Percentiles rank a stretch among this genome's conserved stretches.
phyloP scores from a whole-genome alignment of 192 early-diverging fungal genomes.

The Backusella sp. region DNA sequence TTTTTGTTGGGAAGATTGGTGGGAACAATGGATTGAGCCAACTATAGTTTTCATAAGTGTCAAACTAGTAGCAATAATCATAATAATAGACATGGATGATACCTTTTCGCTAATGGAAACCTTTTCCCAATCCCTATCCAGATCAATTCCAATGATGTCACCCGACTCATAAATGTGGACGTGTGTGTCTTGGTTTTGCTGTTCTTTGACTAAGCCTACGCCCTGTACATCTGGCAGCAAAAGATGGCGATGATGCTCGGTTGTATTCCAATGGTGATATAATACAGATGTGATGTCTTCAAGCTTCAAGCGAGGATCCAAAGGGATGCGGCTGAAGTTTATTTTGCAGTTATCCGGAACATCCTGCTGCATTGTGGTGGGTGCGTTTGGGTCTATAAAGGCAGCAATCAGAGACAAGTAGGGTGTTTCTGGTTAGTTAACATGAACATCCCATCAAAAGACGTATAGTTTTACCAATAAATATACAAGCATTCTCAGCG shows the following conservation, averaged over 20 bases:
- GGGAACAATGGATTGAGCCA: not conserved
- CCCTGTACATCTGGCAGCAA: constrained; percentile 17
- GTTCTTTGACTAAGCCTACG: constrained; percentile 8
- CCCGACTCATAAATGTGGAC: constrained; percentile 21
- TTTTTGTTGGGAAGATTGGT: not conserved
- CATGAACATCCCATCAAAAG: too few species aligned
- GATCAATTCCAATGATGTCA: constrained; percentile 18
- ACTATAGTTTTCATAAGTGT: not conserved
- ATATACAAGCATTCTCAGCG: constrained; percentile 19
- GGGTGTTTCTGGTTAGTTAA: not conserved
- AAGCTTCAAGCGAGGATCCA: constrained; percentile 22
- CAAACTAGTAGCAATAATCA: not conserved
- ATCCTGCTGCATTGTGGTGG: not conserved
- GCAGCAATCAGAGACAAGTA: not conserved
- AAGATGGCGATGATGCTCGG: not conserved
- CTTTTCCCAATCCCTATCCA: constrained; percentile 25
- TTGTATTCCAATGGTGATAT: not conserved
- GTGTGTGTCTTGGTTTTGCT: not conserved
- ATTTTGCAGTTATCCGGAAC: constrained; percentile 2
- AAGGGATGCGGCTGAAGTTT: constrained; percentile 12
- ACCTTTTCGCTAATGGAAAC: constrained; percentile 30
- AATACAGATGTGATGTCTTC: constrained; percentile 9
- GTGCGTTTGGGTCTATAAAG: constrained; percentile 19
- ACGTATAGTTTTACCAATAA: constrained; percentile 12
- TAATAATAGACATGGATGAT: not conserved